Evolutionary conservation across 2,329 filamentous ascomycete species (phyloP).

Genomic region (Colletotrichum chrysophilum): DNA sequence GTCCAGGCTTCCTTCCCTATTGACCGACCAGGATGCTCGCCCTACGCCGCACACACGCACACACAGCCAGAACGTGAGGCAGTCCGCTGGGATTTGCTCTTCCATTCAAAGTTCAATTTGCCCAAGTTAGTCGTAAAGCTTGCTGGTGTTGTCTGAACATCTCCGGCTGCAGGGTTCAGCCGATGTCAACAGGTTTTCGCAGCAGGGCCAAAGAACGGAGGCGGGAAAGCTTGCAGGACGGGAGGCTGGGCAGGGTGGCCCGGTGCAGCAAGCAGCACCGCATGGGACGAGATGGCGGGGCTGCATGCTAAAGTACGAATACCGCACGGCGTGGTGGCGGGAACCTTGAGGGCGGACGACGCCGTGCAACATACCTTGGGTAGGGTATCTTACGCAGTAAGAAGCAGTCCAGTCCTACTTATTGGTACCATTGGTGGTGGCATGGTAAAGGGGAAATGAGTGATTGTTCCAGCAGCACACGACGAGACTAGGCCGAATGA

Average conservation of each 20-base stretch:
- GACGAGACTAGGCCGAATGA: slow-evolving; percentile 2
- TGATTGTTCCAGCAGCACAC: neutral
- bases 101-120: neutral
- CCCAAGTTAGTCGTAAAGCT: neutral
- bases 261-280: neutral
- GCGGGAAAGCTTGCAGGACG: neutral
- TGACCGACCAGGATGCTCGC: neutral
- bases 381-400: neutral
- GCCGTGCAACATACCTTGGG: neutral
- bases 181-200: neutral
- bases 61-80: neutral
- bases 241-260: slow-evolving; percentile 2
- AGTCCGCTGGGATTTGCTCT: neutral
- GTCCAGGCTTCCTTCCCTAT: neutral
- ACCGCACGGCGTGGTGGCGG: neutral
- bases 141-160: neutral
- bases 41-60: neutral
- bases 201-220: neutral
- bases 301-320: neutral
- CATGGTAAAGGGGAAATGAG: slow-evolving; percentile 2
- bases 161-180: neutral
- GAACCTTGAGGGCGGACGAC: slow-evolving; percentile 3
- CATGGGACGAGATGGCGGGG: neutral
- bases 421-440: neutral
- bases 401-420: neutral